A percentile compares a stretch with the other conserved stretches of the same genome.
These are phyloP conservation scores for Miamiensis avidus DNA, from an alignment of 169 alveolate species.

Conservation along the genomic window DNA sequence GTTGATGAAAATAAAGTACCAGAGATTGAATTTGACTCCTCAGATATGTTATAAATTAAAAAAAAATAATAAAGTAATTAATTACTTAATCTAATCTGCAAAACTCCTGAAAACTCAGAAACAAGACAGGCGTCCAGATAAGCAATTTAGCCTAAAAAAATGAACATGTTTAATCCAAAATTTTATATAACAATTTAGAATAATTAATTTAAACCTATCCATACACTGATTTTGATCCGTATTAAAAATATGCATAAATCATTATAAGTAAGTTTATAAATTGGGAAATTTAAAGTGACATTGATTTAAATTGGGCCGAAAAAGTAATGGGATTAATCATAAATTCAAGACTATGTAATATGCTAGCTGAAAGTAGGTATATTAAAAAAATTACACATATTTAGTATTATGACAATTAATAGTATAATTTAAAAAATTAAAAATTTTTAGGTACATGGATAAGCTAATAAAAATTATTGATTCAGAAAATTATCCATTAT, in stretches of 20 bases:
- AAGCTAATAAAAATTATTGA: constrained; percentile 12
- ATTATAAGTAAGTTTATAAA: constrained; percentile 30
- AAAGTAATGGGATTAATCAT: constrained; percentile 15
- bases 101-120: too few relatives aligned
- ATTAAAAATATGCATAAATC: neutral
- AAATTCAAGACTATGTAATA: constrained; percentile 1
- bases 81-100: too few relatives aligned
- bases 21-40: neutral
- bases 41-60: too few relatives aligned
- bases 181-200: neutral
- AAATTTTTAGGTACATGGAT: neutral
- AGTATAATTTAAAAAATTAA: too few relatives aligned
- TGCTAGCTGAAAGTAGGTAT: neutral
- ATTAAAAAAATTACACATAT: too few relatives aligned
- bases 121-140: neutral
- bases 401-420: too few relatives aligned
- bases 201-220: constrained; percentile 2
- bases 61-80: too few relatives aligned
- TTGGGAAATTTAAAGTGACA: constrained; percentile 46
- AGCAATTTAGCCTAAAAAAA: constrained; percentile 2
- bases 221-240: constrained; percentile 12
- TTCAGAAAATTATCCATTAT: constrained; percentile 7
- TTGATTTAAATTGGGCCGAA: constrained; percentile 1
- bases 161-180: neutral
- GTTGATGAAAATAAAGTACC: neutral